phyloP scores from a whole-genome alignment of 768 basidiomycete species.

The Roridomyces roridus region DNA sequence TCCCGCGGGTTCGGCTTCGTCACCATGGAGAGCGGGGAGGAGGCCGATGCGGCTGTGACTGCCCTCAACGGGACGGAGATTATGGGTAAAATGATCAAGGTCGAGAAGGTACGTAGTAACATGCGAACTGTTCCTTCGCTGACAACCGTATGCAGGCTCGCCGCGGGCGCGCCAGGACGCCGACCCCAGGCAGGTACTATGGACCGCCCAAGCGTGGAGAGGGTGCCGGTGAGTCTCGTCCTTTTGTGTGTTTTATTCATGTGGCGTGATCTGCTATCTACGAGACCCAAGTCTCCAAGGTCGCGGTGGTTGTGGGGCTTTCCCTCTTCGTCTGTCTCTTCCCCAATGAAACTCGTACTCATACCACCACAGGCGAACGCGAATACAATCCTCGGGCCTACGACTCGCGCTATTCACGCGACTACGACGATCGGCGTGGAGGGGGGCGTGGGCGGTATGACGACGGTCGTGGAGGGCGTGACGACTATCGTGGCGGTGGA shows the following conservation, averaged over 20 bases:
- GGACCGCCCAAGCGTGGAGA: neutral
- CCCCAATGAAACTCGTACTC: no score
- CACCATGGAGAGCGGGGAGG: constrained; percentile 57
- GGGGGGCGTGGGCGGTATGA: neutral
- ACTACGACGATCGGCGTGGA: neutral
- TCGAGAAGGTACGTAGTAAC: constrained; percentile 57
- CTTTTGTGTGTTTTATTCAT: neutral
- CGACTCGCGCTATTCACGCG: constrained; percentile 6
- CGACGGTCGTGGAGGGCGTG: neutral
- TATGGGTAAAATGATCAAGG: constrained; percentile 66
- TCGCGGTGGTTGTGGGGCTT: no score
- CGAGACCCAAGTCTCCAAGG: no score
- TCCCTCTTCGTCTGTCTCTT: no score
- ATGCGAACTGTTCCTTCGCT: neutral
- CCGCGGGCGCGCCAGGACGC: neutral
- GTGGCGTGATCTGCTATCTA: no score
- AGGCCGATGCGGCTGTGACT: constrained; percentile 72
- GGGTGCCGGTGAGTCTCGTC: neutral
- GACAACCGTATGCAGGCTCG: neutral
- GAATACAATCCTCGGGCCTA: constrained; percentile 7
- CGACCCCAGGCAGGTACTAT: neutral
- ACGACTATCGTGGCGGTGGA: constrained; percentile 2
- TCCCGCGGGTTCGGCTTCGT: constrained; percentile 87
- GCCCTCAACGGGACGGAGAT: constrained; percentile 67
- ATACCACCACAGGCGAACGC: neutral